phyloP scores from a whole-genome alignment of 139 green algal species.

The Picochlorum sp. region DNA sequence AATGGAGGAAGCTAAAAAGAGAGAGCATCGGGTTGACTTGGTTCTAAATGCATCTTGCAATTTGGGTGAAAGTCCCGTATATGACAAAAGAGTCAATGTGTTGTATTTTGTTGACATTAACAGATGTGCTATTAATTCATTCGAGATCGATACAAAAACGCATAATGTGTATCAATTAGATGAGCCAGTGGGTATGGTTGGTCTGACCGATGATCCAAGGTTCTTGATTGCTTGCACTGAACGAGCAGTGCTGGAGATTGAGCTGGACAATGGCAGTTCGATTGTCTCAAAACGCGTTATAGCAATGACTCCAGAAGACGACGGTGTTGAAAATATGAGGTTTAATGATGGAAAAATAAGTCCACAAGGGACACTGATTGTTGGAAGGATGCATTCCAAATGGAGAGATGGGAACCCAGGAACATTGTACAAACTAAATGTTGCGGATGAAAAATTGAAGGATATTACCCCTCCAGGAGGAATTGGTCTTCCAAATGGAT shows the following conservation, averaged over 20 bases:
- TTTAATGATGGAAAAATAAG: conserved; percentile 43
- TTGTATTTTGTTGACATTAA: conserved; percentile 52
- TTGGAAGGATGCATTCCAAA: conserved; percentile 31
- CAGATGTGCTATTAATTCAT: conserved; percentile 19
- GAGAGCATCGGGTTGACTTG: conserved; percentile 10
- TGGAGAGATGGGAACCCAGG: conserved; percentile 28
- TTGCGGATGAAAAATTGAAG: neutral
- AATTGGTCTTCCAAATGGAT: conserved; percentile 32
- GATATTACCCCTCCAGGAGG: neutral
- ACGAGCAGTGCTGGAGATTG: neutral
- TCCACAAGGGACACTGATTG: conserved; percentile 26
- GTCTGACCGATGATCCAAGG: conserved; percentile 12
- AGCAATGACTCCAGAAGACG: conserved; percentile 9
- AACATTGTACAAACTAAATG: conserved; percentile 19
- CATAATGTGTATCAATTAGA: conserved; percentile 2
- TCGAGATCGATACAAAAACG: neutral
- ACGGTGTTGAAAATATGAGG: conserved; percentile 11
- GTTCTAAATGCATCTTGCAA: conserved; percentile 19
- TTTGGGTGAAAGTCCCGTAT: conserved; percentile 31
- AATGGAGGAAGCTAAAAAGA: neutral
- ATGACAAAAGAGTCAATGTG: conserved; percentile 15
- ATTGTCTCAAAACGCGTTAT: neutral
- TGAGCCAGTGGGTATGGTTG: conserved; percentile 15
- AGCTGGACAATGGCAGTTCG: neutral
- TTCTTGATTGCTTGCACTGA: conserved; percentile 13